Evolutionary conservation across 73 alveolate genomes (phyloP), one percentile per base, ranked within the genome.

Genomic region (Paramecium sexaurelia): DNA sequence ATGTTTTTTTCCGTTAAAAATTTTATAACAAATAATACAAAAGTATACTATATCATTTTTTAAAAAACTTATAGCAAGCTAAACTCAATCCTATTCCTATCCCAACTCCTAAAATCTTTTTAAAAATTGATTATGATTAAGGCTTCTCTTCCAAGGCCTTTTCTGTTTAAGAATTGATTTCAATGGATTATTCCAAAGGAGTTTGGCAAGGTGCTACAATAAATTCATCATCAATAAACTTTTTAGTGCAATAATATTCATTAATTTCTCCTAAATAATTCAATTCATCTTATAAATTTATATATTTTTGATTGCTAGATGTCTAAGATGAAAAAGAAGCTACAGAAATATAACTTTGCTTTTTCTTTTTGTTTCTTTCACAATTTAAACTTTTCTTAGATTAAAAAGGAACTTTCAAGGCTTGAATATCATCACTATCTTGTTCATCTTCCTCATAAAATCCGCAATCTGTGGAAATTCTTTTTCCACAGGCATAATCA

Each of bases 1-100:
- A 51, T 51, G 67, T 13, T 3, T 71, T 71, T 71, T 71, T 71
- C 86, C 86, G 86, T 71, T 71, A 71, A 36, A 71, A 10, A 29
- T 61, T n/a, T 29, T 29, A 51, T 51, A 47, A 47, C 66, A 47
- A 47, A 47, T 47, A 47, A 17, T 51, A 17, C 32, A 51, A 3
- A 19, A 51, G 32, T 51, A 17, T 51, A 3, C 11, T 6, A 26
- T 29, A 24, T 61, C 83, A 61, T 32, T 61, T 61, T 32, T 61
- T 61, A 61, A 61, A 61, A 5, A 61, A 61, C 26, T 26, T 61
- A 32, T 61, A 61, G 33, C 83, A 61, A 61, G 47, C 39, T 2
- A 7, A 13, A 6, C 47, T 32, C 22, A 61, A 29, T 29, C 83
- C 83, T 10, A 61, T 61, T 29, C 83, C 83, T 20, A 51, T 10